Evolutionary conservation across 371 early-diverging fungal genomes (phyloP).

Genomic region (Lichtheimia ornata): DNA sequence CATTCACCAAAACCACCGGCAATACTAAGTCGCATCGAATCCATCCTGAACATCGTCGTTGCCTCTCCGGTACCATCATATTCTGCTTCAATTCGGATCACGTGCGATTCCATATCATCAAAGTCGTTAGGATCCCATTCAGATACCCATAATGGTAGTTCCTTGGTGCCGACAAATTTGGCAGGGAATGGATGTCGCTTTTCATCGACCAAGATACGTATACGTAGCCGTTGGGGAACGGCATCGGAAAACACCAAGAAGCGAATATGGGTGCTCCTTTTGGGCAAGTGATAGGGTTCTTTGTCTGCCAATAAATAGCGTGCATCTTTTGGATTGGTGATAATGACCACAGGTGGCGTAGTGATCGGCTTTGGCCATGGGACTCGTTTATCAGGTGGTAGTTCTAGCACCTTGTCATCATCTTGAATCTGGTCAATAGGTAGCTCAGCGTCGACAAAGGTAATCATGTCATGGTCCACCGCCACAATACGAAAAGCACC

Average conservation of each 20-base stretch:
- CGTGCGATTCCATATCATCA: conserved; percentile 66
- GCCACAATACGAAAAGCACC: conserved; percentile 80
- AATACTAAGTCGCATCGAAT: conserved; percentile 58
- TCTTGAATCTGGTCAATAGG: conserved; percentile 39
- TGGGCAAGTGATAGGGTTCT: conserved; percentile 69
- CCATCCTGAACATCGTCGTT: conserved; percentile 59
- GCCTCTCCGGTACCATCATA: conserved; percentile 52
- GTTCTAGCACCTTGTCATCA: background rate
- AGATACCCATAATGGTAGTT: conserved; percentile 70
- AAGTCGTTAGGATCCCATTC: conserved; percentile 71
- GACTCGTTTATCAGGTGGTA: conserved; percentile 13
- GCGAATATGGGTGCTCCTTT: conserved; percentile 70
- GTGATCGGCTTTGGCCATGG: conserved; percentile 25
- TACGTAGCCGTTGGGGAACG: conserved; percentile 1
- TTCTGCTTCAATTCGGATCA: conserved; percentile 54
- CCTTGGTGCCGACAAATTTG: conserved; percentile 26
- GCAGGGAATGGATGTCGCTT: conserved; percentile 17
- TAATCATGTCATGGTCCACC: conserved; percentile 84
- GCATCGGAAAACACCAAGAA: conserved; percentile 22
- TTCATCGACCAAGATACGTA: conserved; percentile 15
- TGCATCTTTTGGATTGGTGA: conserved; percentile 89
- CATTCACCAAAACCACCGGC: conserved; percentile 72
- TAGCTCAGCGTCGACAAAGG: conserved; percentile 74
- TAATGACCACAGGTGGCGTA: conserved; percentile 72
- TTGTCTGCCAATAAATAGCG: conserved; percentile 67